These are phyloP conservation scores for Fusarium dimerum DNA, from an alignment of 2,329 filamentous ascomycete genomes.

Conservation along the genomic window DNA sequence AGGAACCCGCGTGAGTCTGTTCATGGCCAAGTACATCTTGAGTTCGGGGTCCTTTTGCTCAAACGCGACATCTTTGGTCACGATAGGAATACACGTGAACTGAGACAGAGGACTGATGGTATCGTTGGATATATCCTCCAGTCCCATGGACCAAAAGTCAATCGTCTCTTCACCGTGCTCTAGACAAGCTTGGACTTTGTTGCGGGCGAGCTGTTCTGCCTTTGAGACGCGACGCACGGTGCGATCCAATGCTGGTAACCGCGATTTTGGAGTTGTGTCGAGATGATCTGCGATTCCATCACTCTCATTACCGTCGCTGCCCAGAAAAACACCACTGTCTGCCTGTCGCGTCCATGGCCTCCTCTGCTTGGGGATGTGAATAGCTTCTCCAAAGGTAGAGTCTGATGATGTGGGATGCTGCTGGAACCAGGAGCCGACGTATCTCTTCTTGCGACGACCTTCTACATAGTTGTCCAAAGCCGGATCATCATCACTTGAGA, in stretches of 20 bases:
- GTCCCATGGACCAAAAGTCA: conserved; percentile 59
- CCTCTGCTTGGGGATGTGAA: conserved; percentile 43
- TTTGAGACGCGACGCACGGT: conserved; percentile 34
- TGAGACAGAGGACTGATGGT: conserved; percentile 58
- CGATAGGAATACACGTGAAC: conserved; percentile 55
- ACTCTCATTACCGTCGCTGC: conserved; percentile 56
- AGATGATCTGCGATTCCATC: conserved; percentile 40
- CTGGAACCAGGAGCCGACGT: conserved; percentile 68
- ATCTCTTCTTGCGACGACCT: conserved; percentile 60
- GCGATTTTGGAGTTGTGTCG: conserved; percentile 34
- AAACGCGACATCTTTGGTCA: conserved; percentile 60
- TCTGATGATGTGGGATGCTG: conserved; percentile 56
- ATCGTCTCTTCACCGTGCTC: conserved; percentile 61
- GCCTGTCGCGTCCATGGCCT: conserved; percentile 58
- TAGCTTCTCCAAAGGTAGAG: conserved; percentile 45
- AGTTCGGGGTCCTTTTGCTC: conserved; percentile 59
- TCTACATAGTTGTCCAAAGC: conserved; percentile 64
- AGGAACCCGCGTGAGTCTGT: conserved; percentile 58
- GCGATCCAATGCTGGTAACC: conserved; percentile 40
- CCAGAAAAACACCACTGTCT: conserved; percentile 72
- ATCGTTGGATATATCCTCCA: conserved; percentile 56
- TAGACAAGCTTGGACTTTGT: conserved; percentile 52
- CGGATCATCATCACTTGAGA: conserved; percentile 72
- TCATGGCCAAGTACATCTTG: conserved; percentile 62
- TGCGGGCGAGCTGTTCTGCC: conserved; percentile 47